phyloP scores from a whole-genome alignment of 345 rosid genomes.

The Murraya koenigii region DNA sequence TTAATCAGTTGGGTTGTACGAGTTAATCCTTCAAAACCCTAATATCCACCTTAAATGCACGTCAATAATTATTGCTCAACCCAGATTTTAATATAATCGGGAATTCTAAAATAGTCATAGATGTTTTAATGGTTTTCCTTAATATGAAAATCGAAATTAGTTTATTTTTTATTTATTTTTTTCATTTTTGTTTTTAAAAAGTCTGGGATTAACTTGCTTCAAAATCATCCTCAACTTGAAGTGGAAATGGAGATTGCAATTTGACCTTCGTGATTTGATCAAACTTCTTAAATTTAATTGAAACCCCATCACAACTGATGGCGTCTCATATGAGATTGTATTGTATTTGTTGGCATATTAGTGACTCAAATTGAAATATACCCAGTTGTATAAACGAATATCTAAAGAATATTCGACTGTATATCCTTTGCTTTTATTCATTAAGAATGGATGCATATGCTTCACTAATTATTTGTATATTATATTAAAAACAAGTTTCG shows the following conservation, averaged over 20 bases:
- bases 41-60: too few relatives aligned
- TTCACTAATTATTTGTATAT: too few relatives aligned
- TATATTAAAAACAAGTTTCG: too few relatives aligned
- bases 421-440: background rate
- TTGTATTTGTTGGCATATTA: background rate
- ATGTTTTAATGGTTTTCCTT: too few relatives aligned
- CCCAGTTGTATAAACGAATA: background rate
- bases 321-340: background rate
- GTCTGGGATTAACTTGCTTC: background rate
- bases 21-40: too few relatives aligned
- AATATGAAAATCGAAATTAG: too few relatives aligned
- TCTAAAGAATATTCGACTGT: background rate
- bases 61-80: too few relatives aligned
- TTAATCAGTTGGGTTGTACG: too few relatives aligned
- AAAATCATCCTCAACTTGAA: background rate
- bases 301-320: background rate
- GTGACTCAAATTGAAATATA: background rate
- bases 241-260: background rate
- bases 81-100: too few relatives aligned
- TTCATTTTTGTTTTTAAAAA: background rate
- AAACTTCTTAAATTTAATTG: too few relatives aligned
- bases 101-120: rapidly evolving
- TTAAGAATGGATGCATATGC: background rate
- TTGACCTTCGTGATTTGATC: too few relatives aligned
- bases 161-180: too few relatives aligned